Percentiles rank a stretch among this genome's conserved stretches.
phyloP scores from a whole-genome alignment of 2,329 filamentous ascomycete genomes.

The Aspergillus luchuensis region DNA sequence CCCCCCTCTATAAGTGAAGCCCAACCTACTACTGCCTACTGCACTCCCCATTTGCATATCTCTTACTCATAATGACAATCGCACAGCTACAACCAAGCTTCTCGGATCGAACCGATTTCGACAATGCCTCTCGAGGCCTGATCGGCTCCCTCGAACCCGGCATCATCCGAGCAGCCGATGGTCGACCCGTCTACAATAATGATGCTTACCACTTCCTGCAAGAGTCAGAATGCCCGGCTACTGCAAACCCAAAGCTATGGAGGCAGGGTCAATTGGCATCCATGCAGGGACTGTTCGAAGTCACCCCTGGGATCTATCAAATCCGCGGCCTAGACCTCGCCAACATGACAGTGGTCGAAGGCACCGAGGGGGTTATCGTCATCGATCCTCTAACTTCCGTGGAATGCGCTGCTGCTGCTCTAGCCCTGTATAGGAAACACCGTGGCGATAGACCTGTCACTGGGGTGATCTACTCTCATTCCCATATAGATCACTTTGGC shows the following conservation, averaged over 20 bases:
- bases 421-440: slow-evolving; percentile 38
- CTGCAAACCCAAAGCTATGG: slow-evolving; percentile 39
- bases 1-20: background rate
- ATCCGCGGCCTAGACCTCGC: slow-evolving; percentile 45
- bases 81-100: slow-evolving; percentile 14
- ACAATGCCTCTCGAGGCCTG: slow-evolving; percentile 25
- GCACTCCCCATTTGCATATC: accelerated
- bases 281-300: slow-evolving; percentile 40
- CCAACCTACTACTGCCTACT: background rate
- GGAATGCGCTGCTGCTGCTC: slow-evolving; percentile 39
- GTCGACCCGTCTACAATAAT: slow-evolving; percentile 38
- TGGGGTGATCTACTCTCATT: slow-evolving; percentile 47
- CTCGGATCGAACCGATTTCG: slow-evolving; percentile 18
- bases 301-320: slow-evolving; percentile 43
- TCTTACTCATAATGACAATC: background rate
- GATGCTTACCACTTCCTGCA: slow-evolving; percentile 36
- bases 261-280: slow-evolving; percentile 36
- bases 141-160: slow-evolving; percentile 22
- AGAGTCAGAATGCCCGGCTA: slow-evolving; percentile 24
- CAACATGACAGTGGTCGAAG: slow-evolving; percentile 47
- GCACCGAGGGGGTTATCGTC: slow-evolving; percentile 40
- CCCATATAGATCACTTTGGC: slow-evolving; percentile 44
- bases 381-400: slow-evolving; percentile 43
- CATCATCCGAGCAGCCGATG: slow-evolving; percentile 21
- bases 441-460: slow-evolving; percentile 27